A percentile compares a stretch with the other conserved stretches of the same genome.
phyloP scores from a whole-genome alignment of 768 basidiomycete species.

The Rhizopogon roseolus region DNA sequence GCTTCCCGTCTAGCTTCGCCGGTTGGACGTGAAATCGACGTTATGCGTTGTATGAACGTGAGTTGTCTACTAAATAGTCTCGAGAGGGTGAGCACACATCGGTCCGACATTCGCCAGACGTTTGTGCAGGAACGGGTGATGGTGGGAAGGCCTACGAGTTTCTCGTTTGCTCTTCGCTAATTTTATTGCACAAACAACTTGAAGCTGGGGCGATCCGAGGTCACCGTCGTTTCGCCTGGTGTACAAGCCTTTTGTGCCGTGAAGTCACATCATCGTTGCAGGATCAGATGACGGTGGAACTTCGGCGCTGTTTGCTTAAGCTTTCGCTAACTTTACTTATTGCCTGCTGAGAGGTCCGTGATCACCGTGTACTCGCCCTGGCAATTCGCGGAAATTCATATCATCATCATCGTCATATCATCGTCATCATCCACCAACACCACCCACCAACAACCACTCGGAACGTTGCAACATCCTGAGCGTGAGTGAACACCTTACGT shows the following conservation, averaged over 20 bases:
- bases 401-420: not conserved
- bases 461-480: not conserved
- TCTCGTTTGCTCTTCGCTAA: slow-evolving; percentile 1
- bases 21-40: not conserved
- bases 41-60: not conserved
- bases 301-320: not conserved
- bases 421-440: not conserved
- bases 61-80: not conserved
- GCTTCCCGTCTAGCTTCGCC: not conserved
- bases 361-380: not conserved
- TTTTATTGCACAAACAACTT: not conserved
- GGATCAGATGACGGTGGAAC: slow-evolving; percentile 1
- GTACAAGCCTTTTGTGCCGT: too few relatives aligned
- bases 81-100: not conserved
- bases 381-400: too few relatives aligned
- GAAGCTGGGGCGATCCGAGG: not conserved
- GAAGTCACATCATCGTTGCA: not conserved
- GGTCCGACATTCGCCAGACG: not conserved
- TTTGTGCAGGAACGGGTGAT: slow-evolving; percentile 1
- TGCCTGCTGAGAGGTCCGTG: not conserved
- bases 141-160: slow-evolving; percentile 1
- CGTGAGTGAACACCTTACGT: slow-evolving; percentile 1
- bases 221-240: not conserved
- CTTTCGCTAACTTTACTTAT: slow-evolving; percentile 1
- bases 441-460: not conserved